Conservation (phyloP, 176 grass and related monocot genomes). For the Carex cristatella region DNA sequence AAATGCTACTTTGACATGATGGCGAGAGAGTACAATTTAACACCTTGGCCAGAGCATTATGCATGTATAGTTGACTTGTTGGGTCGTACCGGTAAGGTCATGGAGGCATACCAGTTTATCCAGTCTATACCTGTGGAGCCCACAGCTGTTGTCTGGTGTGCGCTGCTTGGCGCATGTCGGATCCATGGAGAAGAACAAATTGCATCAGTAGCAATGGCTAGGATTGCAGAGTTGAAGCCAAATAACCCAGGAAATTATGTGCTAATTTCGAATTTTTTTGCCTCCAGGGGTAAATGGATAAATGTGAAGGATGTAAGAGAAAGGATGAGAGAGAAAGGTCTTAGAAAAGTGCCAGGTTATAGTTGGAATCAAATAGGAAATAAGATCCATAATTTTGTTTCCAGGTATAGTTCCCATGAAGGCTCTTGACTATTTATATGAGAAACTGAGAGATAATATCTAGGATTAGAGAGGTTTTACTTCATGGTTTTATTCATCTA, state of each 20-base stretch:
- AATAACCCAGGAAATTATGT: constrained; percentile 71
- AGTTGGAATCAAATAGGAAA: constrained; percentile 73
- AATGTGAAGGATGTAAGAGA: constrained; percentile 45
- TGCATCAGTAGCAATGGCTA: constrained; percentile 46
- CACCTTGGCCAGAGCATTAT: constrained; percentile 82
- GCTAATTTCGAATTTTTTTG: constrained; percentile 67
- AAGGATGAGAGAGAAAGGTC: constrained; percentile 43
- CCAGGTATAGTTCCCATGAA: constrained; percentile 44
- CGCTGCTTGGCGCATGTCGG: constrained; percentile 67
- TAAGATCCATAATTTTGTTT: constrained; percentile 44
- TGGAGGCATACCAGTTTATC: constrained; percentile 67
- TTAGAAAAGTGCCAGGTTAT: constrained; percentile 73
- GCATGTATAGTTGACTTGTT: constrained; percentile 78
- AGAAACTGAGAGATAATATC: no score
- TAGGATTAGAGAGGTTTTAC: not conserved
- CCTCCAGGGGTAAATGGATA: constrained; percentile 66
- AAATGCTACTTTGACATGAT: constrained; percentile 68
- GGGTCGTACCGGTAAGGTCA: constrained; percentile 50
- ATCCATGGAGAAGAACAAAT: constrained; percentile 52
- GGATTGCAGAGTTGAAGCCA: constrained; percentile 63
- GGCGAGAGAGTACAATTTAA: constrained; percentile 37
- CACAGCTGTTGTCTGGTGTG: constrained; percentile 65
- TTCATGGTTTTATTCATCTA: not conserved
- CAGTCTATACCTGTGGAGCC: constrained; percentile 59
- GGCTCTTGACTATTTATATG: not conserved